Base-by-base conservation (phyloP, 768 basidiomycete genomes). In the Tricholoma sp. region DNA sequence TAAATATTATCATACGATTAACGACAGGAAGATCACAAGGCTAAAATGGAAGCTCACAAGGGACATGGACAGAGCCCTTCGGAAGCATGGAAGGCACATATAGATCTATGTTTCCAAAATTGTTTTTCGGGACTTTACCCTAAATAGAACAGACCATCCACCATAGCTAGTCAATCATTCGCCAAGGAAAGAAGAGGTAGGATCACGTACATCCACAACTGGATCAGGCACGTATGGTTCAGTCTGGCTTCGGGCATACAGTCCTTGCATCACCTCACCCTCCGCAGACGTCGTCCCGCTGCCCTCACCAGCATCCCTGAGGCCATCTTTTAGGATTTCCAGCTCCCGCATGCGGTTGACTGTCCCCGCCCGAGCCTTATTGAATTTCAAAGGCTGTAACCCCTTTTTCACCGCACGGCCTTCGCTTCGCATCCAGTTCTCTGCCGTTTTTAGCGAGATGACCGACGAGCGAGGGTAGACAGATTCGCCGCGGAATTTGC, bases 11-110 rank as follows among this genome's bases (percentile, higher is more conserved):
- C 45, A 29, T 34, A 54, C 45, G 29, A 39, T 27, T 37, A 21
- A 58, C 45, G n/a, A 11, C 14, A 50, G 22, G 45, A 12, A 46
- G 10, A 24, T 19, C 19, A 9, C n/a, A 54, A 66, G 65, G 35
- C 34, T n/a, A 31, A 27, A 50, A 50, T 50, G 16, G 31, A 54
- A 22, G 80, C 92, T 74, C 66, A 95, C 95, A 91, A n/a, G 94
- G 91, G 18, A 99, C 75, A 73, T 98, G 93, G 2, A 77, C 86
- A 4, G 83, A 91, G 18, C 97, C 97, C 53, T 69, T 72, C 2
- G 97, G 97, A 29, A 98, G 79, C 97, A 99, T 99, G 3, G 91
- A 87, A 27, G 91, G 88, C 22, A 91, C 91, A 69, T 96, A 99
- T 22, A 99, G 73, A 72, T 99, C 96, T 61, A 99, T 90, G 69